These are phyloP conservation scores for Miscanthus sacchariflorus DNA, from an alignment of 202 grass and related monocot genomes.

Conservation along the genomic window DNA sequence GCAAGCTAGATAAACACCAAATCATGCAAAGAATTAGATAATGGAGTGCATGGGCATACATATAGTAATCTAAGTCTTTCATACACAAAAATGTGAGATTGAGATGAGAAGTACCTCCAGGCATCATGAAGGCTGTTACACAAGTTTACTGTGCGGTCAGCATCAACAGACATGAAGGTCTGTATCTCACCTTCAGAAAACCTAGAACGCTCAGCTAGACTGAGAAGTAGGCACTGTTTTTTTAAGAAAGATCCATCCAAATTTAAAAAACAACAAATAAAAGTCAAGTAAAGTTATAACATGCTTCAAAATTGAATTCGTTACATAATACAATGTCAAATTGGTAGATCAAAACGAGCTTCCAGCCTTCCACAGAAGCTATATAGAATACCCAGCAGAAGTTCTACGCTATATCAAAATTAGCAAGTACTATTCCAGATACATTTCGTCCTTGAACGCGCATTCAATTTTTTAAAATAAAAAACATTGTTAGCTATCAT, in stretches of 20 bases:
- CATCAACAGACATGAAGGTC: slow-evolving; percentile 97
- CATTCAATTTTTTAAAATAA: neutral
- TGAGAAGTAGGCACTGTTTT: slow-evolving; percentile 76
- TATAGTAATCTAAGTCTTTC: neutral
- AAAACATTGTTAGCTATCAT: neutral
- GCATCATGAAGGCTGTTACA: slow-evolving; percentile 94
- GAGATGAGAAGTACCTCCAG: slow-evolving; percentile 80
- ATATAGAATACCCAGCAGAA: slow-evolving; percentile 31
- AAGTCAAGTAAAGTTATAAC: slow-evolving; percentile 32
- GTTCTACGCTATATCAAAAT: slow-evolving; percentile 8
- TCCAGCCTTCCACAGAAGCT: neutral
- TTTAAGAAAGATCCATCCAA: slow-evolving; percentile 34
- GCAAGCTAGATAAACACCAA: slow-evolving; percentile 63
- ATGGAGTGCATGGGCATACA: slow-evolving; percentile 10
- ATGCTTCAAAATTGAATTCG: slow-evolving; percentile 17
- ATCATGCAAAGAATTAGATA: slow-evolving; percentile 40
- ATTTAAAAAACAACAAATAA: slow-evolving; percentile 40
- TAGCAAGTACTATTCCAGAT: slow-evolving; percentile 17
- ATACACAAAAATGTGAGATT: slow-evolving; percentile 6
- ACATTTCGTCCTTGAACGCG: neutral
- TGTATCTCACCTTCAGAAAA: slow-evolving; percentile 99
- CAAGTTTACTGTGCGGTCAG: slow-evolving; percentile 86
- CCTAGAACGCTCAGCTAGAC: slow-evolving; percentile 87
- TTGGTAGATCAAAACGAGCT: neutral
- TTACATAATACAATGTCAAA: slow-evolving; percentile 5